Evolutionary conservation across 106 monocot species (phyloP), one percentile per base, ranked within the genome.

Genomic region (Dendrobium huoshanense): DNA sequence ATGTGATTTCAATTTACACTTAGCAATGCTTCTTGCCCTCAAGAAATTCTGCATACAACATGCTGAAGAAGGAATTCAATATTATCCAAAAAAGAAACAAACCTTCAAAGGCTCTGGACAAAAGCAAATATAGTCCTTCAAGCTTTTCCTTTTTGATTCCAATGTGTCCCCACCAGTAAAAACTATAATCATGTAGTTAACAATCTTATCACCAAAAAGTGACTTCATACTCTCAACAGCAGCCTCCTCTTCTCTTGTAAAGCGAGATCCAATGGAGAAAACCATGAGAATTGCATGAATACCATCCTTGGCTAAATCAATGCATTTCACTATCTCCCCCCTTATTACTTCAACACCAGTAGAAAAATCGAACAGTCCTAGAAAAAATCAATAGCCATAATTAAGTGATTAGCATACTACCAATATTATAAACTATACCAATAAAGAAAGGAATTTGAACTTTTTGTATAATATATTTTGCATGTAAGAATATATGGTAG

Each of bases 261-360:
- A 96, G 2, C 95, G 91, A 29, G 79, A 72, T 42, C 85, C 85
- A 75, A 87, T 82, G 51, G 93, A 91, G 67, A 96, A 88, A 80
- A 96, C 95, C 80, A 96, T 85, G 40, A 96, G 87, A 29, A 96
- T 85, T 29, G 95, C 95, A 87, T 96, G 95, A 31, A 96, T 89
- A 33, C 93, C 95, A 88, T 96, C 93, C 81, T 96, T 96, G 70
- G 95, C 95, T 9, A 96, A 82, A 78, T 87, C 84, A 67, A 96
- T 91, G 24, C 95, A 96, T 59, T 88, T 89, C 4, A 93, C 91
- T 80, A 95, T 95, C 83, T 96, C 95, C 77, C 86, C 83, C 45
- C 90, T 87, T 31, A 85, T 78, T 29, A 81, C 78, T 15, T 92
- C 92, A 43, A 89, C 84, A 33, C 75, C 80, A 29, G 54, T 73